Evolutionary conservation across 768 basidiomycete genomes (phyloP).

Genomic region (Calvatia gigantea): DNA sequence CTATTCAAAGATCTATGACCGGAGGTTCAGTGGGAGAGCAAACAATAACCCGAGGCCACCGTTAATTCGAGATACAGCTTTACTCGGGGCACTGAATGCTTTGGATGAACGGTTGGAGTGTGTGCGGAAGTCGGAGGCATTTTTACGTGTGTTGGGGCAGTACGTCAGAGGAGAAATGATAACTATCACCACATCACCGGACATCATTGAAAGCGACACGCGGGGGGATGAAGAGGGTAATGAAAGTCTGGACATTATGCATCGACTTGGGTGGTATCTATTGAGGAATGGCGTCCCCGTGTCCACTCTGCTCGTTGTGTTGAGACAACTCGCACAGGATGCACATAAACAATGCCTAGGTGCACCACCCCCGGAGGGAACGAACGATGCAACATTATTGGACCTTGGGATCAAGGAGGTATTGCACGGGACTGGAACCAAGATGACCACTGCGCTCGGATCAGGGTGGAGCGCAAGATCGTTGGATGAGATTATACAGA

Average conservation of each 20-base stretch:
- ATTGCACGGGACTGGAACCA: slow-evolving; percentile 79
- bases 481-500: slow-evolving; percentile 59
- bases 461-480: slow-evolving; percentile 73
- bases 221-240: slow-evolving; percentile 13
- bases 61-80: slow-evolving; percentile 68
- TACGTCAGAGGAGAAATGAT: slow-evolving; percentile 56
- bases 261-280: slow-evolving; percentile 68
- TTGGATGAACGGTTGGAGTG: slow-evolving; percentile 56
- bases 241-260: slow-evolving; percentile 20
- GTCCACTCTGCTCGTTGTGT: slow-evolving; percentile 58
- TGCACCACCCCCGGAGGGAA: slow-evolving; percentile 50
- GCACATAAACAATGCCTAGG: slow-evolving; percentile 56
- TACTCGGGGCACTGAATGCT: slow-evolving; percentile 60
- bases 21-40: slow-evolving; percentile 67
- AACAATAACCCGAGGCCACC: slow-evolving; percentile 66
- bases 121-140: slow-evolving; percentile 36
- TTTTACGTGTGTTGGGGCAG: slow-evolving; percentile 39
- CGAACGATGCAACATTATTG: slow-evolving; percentile 30
- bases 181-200: slow-evolving; percentile 15
- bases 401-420: slow-evolving; percentile 75
- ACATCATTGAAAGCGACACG: not conserved
- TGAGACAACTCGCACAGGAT: slow-evolving; percentile 59
- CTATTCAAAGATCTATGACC: slow-evolving; percentile 70
- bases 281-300: slow-evolving; percentile 67
- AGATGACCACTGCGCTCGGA: slow-evolving; percentile 66